Evolutionary conservation across 768 basidiomycete genomes (phyloP), one percentile per base, ranked within the genome.

Genomic region (Vishniacozyma victoriae): DNA sequence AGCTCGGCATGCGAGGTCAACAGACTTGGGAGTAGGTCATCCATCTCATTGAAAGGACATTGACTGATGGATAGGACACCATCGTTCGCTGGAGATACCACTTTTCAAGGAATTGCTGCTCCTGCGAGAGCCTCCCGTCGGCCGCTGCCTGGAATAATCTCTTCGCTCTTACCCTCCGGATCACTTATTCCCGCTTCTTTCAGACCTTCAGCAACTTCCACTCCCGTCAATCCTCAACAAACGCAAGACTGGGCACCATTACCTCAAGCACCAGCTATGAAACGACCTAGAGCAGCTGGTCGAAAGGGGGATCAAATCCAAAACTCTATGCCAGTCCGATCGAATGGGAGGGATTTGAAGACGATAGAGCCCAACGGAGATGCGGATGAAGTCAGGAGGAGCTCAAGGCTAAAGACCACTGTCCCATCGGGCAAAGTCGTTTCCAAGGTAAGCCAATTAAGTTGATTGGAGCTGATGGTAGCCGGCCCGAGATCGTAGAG

Each of bases 181-280:
- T 52, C 62, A 1, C 43, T 57, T 2, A 18, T 64, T 29, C 61
- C 61, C n/a, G 31, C 52, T 1, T 53, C 53, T 13, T 42, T 63
- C 16, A 55, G 62, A n/a, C 44, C 48, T 29, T 35, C 55, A 1
- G 45, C 46, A 23, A 35, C 49, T 26, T 44, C 54, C 12, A 59
- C 57, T 14, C 50, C 54, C 13, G 24, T 50, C 18, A 48, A 46
- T 25, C n/a, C n/a, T n/a, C n/a, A n/a, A n/a, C n/a, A n/a, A n/a
- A n/a, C n/a, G n/a, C n/a, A n/a, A n/a, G 35, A 46, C 11, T 44
- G 44, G 4, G 43, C 35, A 15, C 44, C 57, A 12, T 6, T 27
- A 16, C 31, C 48, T 12, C 57, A 55, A 43, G 53, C 54, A 9
- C 64, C 64, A 13, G 64, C 60, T 2, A 60, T 66, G 64, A 66